Conservation (phyloP, 352 stramenopile species). For the Pythium graminicola region DNA sequence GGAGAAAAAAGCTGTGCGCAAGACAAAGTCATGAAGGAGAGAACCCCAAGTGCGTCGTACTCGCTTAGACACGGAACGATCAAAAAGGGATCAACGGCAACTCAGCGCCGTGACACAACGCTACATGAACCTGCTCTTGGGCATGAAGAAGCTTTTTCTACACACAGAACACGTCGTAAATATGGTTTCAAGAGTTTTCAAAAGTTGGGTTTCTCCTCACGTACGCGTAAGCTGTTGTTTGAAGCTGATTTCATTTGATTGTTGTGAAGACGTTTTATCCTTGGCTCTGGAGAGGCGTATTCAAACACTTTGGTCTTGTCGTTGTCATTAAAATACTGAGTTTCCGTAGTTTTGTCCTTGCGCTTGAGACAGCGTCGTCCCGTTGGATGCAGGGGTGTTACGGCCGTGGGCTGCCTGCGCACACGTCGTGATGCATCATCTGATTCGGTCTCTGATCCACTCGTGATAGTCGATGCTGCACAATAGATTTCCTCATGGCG, state of each 20-base stretch:
- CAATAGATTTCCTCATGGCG: too few species aligned
- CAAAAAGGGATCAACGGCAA: background rate
- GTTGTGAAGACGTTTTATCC: background rate
- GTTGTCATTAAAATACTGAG: background rate
- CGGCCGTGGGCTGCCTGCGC: background rate
- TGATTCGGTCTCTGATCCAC: constrained; percentile 10
- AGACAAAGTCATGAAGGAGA: background rate
- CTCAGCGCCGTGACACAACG: background rate
- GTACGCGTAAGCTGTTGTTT: background rate
- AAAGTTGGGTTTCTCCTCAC: too few species aligned
- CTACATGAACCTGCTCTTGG: background rate
- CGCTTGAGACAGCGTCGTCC: background rate
- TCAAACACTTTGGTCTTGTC: background rate
- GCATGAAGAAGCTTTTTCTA: background rate
- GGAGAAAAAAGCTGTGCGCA: constrained; percentile 2
- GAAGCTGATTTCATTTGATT: background rate
- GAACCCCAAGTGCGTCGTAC: too few species aligned
- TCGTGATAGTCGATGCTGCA: too few species aligned
- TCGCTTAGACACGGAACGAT: too few species aligned
- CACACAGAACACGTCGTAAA: background rate
- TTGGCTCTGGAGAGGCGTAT: background rate
- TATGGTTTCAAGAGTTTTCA: too few species aligned
- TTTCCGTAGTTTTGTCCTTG: background rate
- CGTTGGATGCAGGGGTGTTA: background rate
- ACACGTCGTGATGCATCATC: constrained; percentile 1